phyloP scores from a whole-genome alignment of 192 early-diverging fungal genomes.

The Bifiguratus adelaidae region DNA sequence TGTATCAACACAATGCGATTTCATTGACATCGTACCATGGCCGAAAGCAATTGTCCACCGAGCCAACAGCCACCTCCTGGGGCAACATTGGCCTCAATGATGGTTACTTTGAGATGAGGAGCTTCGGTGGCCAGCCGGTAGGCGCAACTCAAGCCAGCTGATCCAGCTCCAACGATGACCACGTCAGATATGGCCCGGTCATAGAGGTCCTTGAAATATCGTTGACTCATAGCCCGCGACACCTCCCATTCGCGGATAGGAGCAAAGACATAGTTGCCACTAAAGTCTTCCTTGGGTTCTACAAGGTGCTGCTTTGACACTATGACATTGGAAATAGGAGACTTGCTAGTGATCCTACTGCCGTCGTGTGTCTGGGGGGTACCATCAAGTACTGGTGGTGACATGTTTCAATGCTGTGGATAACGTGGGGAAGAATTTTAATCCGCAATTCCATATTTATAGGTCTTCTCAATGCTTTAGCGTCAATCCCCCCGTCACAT shows the following conservation, averaged over 20 bases:
- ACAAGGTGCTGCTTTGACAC: too few relatives aligned
- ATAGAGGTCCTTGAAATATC: conserved; percentile 57
- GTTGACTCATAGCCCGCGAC: conserved; percentile 47
- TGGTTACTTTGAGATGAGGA: conserved; percentile 54
- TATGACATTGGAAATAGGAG: too few relatives aligned
- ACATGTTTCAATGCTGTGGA: too few relatives aligned
- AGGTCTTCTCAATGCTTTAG: too few relatives aligned
- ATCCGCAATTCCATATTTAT: too few relatives aligned
- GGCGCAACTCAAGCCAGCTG: conserved; percentile 57
- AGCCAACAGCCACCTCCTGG: conserved; percentile 69
- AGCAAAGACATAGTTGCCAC: conserved; percentile 27
- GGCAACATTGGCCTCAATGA: conserved; percentile 57
- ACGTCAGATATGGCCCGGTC: conserved; percentile 59
- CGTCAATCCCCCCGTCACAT: too few relatives aligned
- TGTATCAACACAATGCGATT: too few relatives aligned
- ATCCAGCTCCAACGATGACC: conserved; percentile 62
- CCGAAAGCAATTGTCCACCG: conserved; percentile 59
- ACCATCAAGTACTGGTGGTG: too few relatives aligned
- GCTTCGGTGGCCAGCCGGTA: conserved; percentile 49
- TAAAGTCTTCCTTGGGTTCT: conserved; percentile 12
- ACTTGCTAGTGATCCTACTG: too few relatives aligned
- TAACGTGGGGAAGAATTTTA: too few relatives aligned
- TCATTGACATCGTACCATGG: too few relatives aligned
- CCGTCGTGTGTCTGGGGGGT: too few relatives aligned
- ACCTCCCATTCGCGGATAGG: conserved; percentile 53